Evolutionary conservation across 139 green algal genomes (phyloP).

Genomic region (Astrephomene gubernaculifera): DNA sequence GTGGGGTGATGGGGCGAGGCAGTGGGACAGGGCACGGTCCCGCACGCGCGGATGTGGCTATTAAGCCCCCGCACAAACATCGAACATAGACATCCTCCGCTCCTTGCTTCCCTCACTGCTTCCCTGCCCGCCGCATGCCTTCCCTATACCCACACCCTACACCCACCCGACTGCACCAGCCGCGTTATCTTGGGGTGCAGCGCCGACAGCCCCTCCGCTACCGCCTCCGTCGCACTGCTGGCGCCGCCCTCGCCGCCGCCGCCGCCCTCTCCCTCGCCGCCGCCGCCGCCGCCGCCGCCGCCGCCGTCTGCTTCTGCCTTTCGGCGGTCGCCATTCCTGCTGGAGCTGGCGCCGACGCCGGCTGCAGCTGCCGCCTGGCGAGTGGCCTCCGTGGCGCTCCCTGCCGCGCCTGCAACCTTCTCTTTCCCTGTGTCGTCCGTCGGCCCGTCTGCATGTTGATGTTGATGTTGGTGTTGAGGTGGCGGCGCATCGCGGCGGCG

Average conservation of each 20-base stretch:
- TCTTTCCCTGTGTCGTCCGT: too few species aligned
- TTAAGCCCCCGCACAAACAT: too few species aligned
- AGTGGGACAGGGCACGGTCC: too few species aligned
- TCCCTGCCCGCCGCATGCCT: too few species aligned
- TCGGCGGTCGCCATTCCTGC: background rate
- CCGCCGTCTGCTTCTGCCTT: background rate
- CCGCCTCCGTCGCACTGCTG: slow-evolving; percentile 19
- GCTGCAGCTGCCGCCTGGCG: background rate
- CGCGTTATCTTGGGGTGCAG: slow-evolving; percentile 40
- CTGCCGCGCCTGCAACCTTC: background rate
- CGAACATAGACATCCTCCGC: too few species aligned
- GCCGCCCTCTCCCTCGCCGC: background rate
- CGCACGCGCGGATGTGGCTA: too few species aligned
- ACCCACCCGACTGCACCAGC: slow-evolving; percentile 38
- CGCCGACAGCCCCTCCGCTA: slow-evolving; percentile 21
- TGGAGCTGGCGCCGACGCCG: background rate
- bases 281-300: background rate
- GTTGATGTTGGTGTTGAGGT: too few species aligned
- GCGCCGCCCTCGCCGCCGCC: background rate
- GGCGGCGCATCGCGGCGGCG: too few species aligned
- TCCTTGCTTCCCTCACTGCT: too few species aligned
- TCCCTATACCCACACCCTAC: background rate
- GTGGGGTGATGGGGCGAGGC: too few species aligned
- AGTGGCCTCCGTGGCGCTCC: background rate
- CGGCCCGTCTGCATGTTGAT: too few species aligned